Base-by-base conservation (phyloP, 129 eudicot genomes). In the Deinandra increscens region DNA sequence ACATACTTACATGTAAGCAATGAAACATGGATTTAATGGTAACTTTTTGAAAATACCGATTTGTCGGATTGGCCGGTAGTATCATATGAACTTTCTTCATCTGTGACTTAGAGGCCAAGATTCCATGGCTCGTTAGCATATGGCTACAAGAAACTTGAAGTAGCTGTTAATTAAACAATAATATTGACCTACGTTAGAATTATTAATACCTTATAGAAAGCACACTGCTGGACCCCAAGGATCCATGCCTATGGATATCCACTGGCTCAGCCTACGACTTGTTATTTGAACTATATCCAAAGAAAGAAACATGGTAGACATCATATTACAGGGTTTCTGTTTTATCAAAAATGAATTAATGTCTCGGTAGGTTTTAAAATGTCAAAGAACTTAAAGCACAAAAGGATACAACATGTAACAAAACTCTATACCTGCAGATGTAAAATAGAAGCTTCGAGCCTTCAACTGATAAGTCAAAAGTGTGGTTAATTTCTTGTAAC, bases 181-280 rank as follows among this genome's bases (percentile, higher is more conserved):
- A 50, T 7, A 19, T 39, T 6, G 69, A 36, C 50, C 11, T 53
- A 68, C 60, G 58, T 23, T 61, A 34, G 10, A 53, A 43, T 14
- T 37, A 66, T 48, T 56, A 72, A 71, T 55, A 89, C 99, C 90
- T 93, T 80, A 77, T 87, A 68, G 36, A 83, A 43, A 93, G 88
- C 43, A 97, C 99, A 85, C 99, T 93, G 68, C 79, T 89, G 62
- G 99, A 93, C 33, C 99, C 99, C 79, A 93, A 70, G 33, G 99
- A 89, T 72, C 99, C 99, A 82, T 93, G 44, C 99, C 97, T 69
- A 93, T 56, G 76, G 83, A 87, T 72, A 93, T 58, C 95, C 97
- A 83, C 65, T 85, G 77, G 76, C 97, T 93, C 82, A 87, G 69
- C 73, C 48, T 82, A 68, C 76, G 85, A n/a, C 97, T 90, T 36